Evolutionary conservation across 2,329 filamentous ascomycete genomes (phyloP).

Genomic region (Ophiostoma populinum): DNA sequence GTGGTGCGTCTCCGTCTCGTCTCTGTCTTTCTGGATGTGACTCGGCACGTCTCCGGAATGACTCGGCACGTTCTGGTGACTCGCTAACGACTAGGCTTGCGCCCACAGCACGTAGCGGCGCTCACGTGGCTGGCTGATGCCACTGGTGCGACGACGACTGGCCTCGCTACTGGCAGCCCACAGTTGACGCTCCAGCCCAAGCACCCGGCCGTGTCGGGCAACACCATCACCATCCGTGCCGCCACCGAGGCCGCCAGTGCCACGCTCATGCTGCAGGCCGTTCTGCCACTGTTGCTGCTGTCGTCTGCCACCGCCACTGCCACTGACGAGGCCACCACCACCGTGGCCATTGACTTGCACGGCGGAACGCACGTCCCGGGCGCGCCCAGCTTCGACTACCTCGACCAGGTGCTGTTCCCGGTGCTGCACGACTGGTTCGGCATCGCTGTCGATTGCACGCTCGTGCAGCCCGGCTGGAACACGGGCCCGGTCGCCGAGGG

Average conservation of each 20-base stretch:
- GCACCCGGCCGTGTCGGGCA: not conserved
- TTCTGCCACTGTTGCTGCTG: conserved; percentile 37
- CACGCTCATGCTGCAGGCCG: conserved; percentile 40
- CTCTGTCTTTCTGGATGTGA: no score
- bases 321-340: conserved; percentile 18
- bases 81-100: conserved; percentile 28
- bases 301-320: conserved; percentile 16
- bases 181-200: conserved; percentile 29
- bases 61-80: not conserved
- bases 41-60: conserved; percentile 11
- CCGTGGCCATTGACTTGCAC: conserved; percentile 25
- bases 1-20: no score
- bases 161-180: conserved; percentile 32
- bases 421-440: conserved; percentile 32
- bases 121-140: conserved; percentile 35
- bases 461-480: conserved; percentile 34
- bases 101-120: conserved; percentile 40
- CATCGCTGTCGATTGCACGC: conserved; percentile 25
- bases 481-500: conserved; percentile 23
- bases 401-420: conserved; percentile 43
- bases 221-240: conserved; percentile 21
- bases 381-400: conserved; percentile 42
- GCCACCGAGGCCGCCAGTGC: conserved; percentile 34
- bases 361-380: conserved; percentile 43
- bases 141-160: conserved; percentile 32